Percentiles rank a stretch among this genome's conserved stretches.
These are phyloP conservation scores for Phycomyces nitens DNA, from an alignment of 192 early-diverging fungal genomes.

Conservation along the genomic window DNA sequence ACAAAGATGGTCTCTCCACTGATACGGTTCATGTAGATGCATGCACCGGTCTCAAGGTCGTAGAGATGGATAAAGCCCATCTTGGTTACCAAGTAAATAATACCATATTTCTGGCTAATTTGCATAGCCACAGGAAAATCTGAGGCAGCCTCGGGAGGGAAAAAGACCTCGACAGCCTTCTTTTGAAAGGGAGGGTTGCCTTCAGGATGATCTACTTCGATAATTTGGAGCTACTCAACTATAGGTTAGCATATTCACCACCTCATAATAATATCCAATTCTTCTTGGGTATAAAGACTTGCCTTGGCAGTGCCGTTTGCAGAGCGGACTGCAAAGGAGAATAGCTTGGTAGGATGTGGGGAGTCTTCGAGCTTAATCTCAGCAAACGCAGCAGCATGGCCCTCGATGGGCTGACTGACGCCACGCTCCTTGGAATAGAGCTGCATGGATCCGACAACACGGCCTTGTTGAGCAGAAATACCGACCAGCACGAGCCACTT, in stretches of 20 bases:
- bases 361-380: constrained; percentile 80
- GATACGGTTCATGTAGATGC: constrained; percentile 97
- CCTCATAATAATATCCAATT: not conserved
- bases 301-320: constrained; percentile 75
- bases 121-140: constrained; percentile 99
- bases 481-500: constrained; percentile 96
- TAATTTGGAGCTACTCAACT: constrained; percentile 74
- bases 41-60: constrained; percentile 90
- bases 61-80: constrained; percentile 97
- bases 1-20: constrained; percentile 98
- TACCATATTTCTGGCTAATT: constrained; percentile 87
- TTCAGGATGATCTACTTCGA: constrained; percentile 94
- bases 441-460: constrained; percentile 96
- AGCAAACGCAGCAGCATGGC: constrained; percentile 94
- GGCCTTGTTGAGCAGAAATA: constrained; percentile 85
- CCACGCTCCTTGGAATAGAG: constrained; percentile 90
- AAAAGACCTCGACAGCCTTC: constrained; percentile 88
- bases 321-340: constrained; percentile 87
- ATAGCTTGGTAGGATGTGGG: constrained; percentile 77
- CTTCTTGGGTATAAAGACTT: constrained; percentile 4
- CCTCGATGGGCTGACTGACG: constrained; percentile 93
- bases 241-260: too few relatives aligned
- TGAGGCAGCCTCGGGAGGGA: constrained; percentile 90
- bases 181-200: constrained; percentile 89
- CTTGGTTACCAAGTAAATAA: constrained; percentile 96